A percentile compares a stretch with the other conserved stretches of the same genome.
These are phyloP conservation scores for Penicillium sp. DNA, from an alignment of 2,329 filamentous ascomycete genomes.

Conservation along the genomic window DNA sequence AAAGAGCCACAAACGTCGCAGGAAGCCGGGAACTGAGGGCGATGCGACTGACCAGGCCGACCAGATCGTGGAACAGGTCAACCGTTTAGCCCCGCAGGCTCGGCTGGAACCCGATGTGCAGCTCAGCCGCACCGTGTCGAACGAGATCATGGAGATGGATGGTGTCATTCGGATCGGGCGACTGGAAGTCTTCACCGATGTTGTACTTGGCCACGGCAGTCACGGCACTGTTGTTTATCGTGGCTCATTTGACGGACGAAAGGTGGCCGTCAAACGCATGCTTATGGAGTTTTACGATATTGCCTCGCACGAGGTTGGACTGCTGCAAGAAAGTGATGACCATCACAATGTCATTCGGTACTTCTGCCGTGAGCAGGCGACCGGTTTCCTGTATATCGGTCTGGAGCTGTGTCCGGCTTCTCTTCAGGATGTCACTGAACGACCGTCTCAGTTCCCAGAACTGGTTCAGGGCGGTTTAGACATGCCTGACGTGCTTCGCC, in stretches of 20 bases:
- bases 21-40: constrained; percentile 51
- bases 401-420: constrained; percentile 92
- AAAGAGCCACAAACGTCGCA: constrained; percentile 56
- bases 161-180: constrained; percentile 59
- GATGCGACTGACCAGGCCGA: constrained; percentile 57
- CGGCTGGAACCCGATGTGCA: constrained; percentile 60
- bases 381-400: constrained; percentile 92
- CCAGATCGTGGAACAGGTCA: constrained; percentile 56
- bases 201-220: constrained; percentile 69
- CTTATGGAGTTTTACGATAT: constrained; percentile 93
- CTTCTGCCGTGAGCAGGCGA: constrained; percentile 82
- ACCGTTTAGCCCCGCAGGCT: constrained; percentile 35
- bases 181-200: constrained; percentile 56
- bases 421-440: constrained; percentile 83
- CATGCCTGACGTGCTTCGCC: constrained; percentile 73
- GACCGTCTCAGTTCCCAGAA: constrained; percentile 61
- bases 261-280: constrained; percentile 96
- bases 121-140: constrained; percentile 52
- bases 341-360: constrained; percentile 97
- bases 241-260: constrained; percentile 87
- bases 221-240: constrained; percentile 96
- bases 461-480: constrained; percentile 65
- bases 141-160: constrained; percentile 54
- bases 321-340: constrained; percentile 88
- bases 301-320: constrained; percentile 84